Evolutionary conservation across 164 flowering plant genomes (phyloP), one percentile per base, ranked within the genome.

Genomic region (Sedum album): DNA sequence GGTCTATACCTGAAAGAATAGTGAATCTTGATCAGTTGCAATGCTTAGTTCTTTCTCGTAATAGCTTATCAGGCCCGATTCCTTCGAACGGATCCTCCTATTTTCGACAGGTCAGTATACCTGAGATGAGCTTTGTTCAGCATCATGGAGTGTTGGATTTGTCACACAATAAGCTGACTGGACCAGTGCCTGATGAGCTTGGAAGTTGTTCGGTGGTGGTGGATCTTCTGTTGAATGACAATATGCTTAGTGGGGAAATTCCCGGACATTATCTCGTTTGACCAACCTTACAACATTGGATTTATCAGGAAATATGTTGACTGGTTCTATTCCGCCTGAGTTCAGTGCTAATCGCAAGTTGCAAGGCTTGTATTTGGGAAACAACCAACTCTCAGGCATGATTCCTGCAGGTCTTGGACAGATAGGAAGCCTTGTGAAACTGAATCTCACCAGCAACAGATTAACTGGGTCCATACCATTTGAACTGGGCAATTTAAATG

Each of bases 111-210:
- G 68, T 76, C 5, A 70, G 31, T 42, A 85, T 90, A 33, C 96
- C 96, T 18, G 90, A 85, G 60, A 70, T 80, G 38, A 84, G 88
- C 74, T 90, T 78, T 51, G 31, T 84, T 68, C 96, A 88, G 76
- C 96, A 88, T 69, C 90, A 73, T 70, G 93, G 96, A 51, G 81
- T 84, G 0, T 85, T 73, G 73, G 96, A 90, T 76, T 78, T 90
- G 30, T 90, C 96, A 2, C 60, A 83, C 71, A 90, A 90, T 71
- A 76, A 62, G 30, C 69, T 90, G 75, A 76, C 84, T 38, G 93
- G 93, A n/a, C 23, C 74, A 39, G 78, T 86, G 69, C 93, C 93
- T 31, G 90, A 85, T 31, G 88, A 82, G 51, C 71, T 88, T n/a
- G 89, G 91, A 15, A 74, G 63, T 60, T 88, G 88, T 72, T 65